Conservation (phyloP, 2,329 filamentous ascomycete species). For the Stemphylium vesicarium region DNA sequence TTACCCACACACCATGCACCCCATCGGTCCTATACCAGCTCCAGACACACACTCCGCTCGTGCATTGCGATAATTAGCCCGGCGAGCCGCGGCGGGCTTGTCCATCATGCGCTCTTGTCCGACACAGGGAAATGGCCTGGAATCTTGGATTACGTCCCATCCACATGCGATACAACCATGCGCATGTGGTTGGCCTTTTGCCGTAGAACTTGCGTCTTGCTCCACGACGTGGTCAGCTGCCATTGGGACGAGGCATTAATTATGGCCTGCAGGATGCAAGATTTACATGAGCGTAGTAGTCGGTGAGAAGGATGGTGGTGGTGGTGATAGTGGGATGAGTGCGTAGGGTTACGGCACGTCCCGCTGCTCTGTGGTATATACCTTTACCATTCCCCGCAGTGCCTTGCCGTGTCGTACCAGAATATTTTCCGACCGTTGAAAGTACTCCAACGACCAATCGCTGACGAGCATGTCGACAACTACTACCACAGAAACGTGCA, state of each 20-base stretch:
- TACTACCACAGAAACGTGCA: conserved; percentile 17
- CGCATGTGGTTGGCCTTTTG: conserved; percentile 5
- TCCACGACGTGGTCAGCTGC: conserved; percentile 9
- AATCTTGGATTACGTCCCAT: conserved; percentile 5
- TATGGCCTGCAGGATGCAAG: neutral
- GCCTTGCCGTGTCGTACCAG: neutral
- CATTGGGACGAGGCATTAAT: conserved; percentile 2
- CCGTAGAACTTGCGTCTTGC: neutral
- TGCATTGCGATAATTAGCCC: neutral
- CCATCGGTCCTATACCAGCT: conserved; percentile 11
- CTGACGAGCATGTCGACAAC: conserved; percentile 19
- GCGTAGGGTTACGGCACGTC: conserved; percentile 10
- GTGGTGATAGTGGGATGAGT: neutral
- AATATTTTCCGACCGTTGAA: neutral
- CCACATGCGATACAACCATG: neutral
- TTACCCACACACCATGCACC: neutral
- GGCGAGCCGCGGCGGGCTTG: conserved; percentile 3
- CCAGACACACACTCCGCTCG: neutral
- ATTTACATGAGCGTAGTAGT: neutral
- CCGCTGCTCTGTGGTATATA: conserved; percentile 6
- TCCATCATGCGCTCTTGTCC: conserved; percentile 15
- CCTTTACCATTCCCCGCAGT: neutral
- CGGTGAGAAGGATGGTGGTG: neutral
- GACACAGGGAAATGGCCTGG: neutral
- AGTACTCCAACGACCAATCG: neutral